Percentiles rank a stretch among this genome's conserved stretches.
Conservation (phyloP, 1,284 basidiomycete species). For the Pseudozyma tsukubaensis region DNA sequence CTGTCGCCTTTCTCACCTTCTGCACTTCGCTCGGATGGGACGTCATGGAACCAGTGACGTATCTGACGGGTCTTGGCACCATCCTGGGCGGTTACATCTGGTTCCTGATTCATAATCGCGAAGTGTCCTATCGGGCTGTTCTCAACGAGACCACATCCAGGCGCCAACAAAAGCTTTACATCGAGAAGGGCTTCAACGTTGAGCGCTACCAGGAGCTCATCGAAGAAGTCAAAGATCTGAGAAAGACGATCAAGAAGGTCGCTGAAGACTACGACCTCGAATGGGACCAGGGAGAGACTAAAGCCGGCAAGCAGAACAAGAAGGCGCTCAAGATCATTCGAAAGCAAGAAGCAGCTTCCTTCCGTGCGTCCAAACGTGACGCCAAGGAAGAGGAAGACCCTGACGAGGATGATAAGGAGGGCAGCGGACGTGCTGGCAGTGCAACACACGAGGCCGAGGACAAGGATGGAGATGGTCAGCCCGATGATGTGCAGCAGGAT, state of each 20-base stretch:
- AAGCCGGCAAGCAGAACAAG: constrained; percentile 53
- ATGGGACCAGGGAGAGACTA: constrained; percentile 60
- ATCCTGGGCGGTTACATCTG: constrained; percentile 60
- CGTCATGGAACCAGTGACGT: constrained; percentile 57
- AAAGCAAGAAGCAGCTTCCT: constrained; percentile 40
- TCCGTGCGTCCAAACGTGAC: constrained; percentile 18
- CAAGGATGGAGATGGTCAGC: constrained; percentile 52
- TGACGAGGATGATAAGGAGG: constrained; percentile 24
- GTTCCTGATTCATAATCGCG: constrained; percentile 62
- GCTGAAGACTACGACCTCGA: constrained; percentile 63
- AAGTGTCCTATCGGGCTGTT: constrained; percentile 60
- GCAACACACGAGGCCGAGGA: constrained; percentile 42
- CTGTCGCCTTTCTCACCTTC: constrained; percentile 57
- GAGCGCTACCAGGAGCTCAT: constrained; percentile 59
- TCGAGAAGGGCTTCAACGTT: constrained; percentile 58
- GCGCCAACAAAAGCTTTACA: constrained; percentile 58
- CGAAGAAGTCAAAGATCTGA: constrained; percentile 58
- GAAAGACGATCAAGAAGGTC: constrained; percentile 57
- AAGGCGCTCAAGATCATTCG: constrained; percentile 60
- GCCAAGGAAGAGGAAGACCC: constrained; percentile 20
- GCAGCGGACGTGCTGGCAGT: not conserved
- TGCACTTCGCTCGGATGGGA: constrained; percentile 57
- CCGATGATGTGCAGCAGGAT: constrained; percentile 40
- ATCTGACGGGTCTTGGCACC: constrained; percentile 58
- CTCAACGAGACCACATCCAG: constrained; percentile 61